A percentile compares a stretch with the other conserved stretches of the same genome.
These are phyloP conservation scores for Corylus americana DNA, from an alignment of 306 rosid genomes.

Conservation along the genomic window DNA sequence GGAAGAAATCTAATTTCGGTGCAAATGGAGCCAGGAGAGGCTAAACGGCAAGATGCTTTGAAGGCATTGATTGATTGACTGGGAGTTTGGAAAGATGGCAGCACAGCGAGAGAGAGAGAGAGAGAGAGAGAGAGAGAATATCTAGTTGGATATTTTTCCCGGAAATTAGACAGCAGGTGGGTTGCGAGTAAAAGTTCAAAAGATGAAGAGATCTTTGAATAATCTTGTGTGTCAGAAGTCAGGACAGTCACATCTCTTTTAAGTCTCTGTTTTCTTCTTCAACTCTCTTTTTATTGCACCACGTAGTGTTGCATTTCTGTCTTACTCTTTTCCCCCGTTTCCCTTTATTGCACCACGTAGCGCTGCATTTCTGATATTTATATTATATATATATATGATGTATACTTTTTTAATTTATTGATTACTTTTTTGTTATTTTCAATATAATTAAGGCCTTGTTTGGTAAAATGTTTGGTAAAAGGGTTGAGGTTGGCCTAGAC, in stretches of 20 bases:
- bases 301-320: conserved; percentile 10
- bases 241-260: neutral
- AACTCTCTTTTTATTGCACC: conserved; percentile 28
- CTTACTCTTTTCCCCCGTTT: neutral
- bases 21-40: neutral
- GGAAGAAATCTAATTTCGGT: no score
- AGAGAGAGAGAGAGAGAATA: neutral
- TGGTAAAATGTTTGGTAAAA: no score
- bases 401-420: no score
- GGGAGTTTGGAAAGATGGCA: neutral
- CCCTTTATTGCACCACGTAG: no score
- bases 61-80: neutral
- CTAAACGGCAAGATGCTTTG: neutral
- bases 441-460: no score
- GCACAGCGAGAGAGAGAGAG: neutral
- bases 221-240: neutral
- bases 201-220: neutral
- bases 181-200: neutral
- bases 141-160: neutral
- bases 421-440: no score
- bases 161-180: conserved; percentile 19
- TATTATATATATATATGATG: no score
- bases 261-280: neutral
- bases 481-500: no score
- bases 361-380: no score